Evolutionary conservation across 192 early-diverging fungal species (phyloP).

Genomic region (Coemansia sp.): DNA sequence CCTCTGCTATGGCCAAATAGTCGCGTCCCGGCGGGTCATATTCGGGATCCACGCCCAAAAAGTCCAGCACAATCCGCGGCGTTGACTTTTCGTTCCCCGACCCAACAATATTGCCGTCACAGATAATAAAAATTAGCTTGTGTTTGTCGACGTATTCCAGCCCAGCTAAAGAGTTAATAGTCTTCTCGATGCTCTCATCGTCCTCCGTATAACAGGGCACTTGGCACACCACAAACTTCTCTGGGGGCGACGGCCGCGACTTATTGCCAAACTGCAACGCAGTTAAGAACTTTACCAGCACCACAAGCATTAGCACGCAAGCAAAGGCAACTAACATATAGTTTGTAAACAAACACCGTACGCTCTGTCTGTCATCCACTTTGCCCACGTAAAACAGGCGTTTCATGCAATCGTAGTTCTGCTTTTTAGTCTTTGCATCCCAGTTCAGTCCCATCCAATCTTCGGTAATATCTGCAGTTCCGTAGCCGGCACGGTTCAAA

Average conservation of each 20-base stretch:
- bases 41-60: constrained; percentile 82
- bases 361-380: constrained; percentile 72
- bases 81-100: constrained; percentile 95
- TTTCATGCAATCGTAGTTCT: constrained; percentile 74
- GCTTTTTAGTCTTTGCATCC: constrained; percentile 16
- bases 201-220: constrained; percentile 97
- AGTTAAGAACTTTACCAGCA: constrained; percentile 77
- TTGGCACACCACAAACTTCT: constrained; percentile 94
- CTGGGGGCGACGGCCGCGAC: constrained; percentile 76
- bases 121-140: constrained; percentile 86
- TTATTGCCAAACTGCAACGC: constrained; percentile 71
- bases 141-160: constrained; percentile 84
- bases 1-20: constrained; percentile 89
- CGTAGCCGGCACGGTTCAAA: constrained; percentile 45
- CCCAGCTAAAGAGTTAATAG: constrained; percentile 75
- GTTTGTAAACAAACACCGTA: constrained; percentile 79
- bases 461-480: constrained; percentile 50
- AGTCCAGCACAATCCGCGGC: constrained; percentile 86
- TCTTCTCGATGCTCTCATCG: constrained; percentile 80
- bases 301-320: constrained; percentile 71
- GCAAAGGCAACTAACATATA: constrained; percentile 83
- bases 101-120: constrained; percentile 91
- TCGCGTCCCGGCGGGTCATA: constrained; percentile 72
- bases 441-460: constrained; percentile 46
- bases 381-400: constrained; percentile 79